Evolutionary conservation across 441 rosid genomes (phyloP), one percentile per base, ranked within the genome.

Genomic region (Oxalis stricta): DNA sequence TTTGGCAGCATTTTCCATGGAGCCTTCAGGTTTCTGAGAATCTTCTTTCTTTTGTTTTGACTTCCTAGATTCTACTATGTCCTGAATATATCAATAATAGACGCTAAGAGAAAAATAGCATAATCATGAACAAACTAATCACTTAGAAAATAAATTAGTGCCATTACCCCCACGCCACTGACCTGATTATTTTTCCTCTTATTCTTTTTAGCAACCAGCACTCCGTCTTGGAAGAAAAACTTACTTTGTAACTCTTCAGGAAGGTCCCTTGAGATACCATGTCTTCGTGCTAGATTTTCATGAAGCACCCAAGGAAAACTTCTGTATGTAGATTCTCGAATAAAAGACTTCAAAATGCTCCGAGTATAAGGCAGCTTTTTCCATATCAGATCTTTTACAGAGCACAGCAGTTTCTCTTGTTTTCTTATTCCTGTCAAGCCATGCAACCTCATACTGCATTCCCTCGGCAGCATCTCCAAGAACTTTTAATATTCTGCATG

Each of bases 281-380:
- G 79, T 55, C 70, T 71, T 52, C 54, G 60, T 35, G 76, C 84
- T 67, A 91, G 68, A 42, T 69, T 68, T 30, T 70, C 79, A 43
- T 84, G 83, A 58, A 91, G 68, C 57, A 79, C 79, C 96, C 96
- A 91, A 41, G 99, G 99, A 51, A 67, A 63, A 65, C 73, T 77
- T 44, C 77, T 80, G 63, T 74, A 77, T 44, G 96, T 86, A 24
- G 96, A 81, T 53, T 86, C 86, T 62, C 99, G 76, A 63, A 86
- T 79, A 66, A 91, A 82, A 58, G 95, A 75, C 81, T 75, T 91
- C 57, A 91, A 69, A 73, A 72, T 42, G 17, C 64, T 66, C 70
- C 91, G 72, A 69, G 91, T 86, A 57, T 64, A 67, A n/a, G 91
- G 94, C 46, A 61, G 48, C 55, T 79, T 91, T 68, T 82, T 91